Percentiles rank a stretch among this genome's conserved stretches.
These are phyloP conservation scores for Allantophomopsis cytisporea DNA, from an alignment of 2,329 filamentous ascomycete genomes.

Conservation along the genomic window DNA sequence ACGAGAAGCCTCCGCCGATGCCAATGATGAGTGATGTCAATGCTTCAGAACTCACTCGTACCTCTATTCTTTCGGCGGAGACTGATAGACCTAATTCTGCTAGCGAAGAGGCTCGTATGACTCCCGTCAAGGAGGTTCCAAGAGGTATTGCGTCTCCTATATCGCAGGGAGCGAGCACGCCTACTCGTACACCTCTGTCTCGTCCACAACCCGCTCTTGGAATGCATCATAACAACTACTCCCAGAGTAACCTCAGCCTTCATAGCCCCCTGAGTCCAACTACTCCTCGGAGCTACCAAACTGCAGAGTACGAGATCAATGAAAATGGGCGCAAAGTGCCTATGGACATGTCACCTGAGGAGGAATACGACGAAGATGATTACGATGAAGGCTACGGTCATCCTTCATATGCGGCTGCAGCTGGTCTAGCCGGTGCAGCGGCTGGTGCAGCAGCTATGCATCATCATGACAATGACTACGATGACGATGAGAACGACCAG, in stretches of 20 bases:
- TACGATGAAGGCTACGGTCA: conserved; percentile 17
- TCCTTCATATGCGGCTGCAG: conserved; percentile 11
- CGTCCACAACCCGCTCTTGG: conserved; percentile 42
- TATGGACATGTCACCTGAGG: conserved; percentile 7
- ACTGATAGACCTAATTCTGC: conserved; percentile 61
- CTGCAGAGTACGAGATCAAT: conserved; percentile 17
- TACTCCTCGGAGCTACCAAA: conserved; percentile 20
- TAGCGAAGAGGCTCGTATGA: conserved; percentile 37
- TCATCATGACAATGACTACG: conserved; percentile 14
- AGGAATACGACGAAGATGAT: conserved; percentile 6
- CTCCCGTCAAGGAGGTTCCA: conserved; percentile 48
- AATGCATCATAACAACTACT: conserved; percentile 40
- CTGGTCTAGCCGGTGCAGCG: conserved; percentile 13
- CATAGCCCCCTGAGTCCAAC: conserved; percentile 28
- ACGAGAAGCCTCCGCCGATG: conserved; percentile 55
- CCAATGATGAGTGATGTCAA: conserved; percentile 79
- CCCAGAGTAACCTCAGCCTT: conserved; percentile 31
- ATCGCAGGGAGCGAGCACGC: conserved; percentile 32
- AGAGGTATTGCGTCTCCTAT: conserved; percentile 45
- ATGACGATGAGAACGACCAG: conserved; percentile 23
- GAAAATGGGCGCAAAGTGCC: conserved; percentile 18
- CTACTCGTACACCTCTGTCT: conserved; percentile 43
- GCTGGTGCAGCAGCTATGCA: conserved; percentile 24
- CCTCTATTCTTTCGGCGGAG: conserved; percentile 73
- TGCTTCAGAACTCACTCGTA: conserved; percentile 75